phyloP scores from a whole-genome alignment of 441 rosid genomes.

The Populus tomentosa region DNA sequence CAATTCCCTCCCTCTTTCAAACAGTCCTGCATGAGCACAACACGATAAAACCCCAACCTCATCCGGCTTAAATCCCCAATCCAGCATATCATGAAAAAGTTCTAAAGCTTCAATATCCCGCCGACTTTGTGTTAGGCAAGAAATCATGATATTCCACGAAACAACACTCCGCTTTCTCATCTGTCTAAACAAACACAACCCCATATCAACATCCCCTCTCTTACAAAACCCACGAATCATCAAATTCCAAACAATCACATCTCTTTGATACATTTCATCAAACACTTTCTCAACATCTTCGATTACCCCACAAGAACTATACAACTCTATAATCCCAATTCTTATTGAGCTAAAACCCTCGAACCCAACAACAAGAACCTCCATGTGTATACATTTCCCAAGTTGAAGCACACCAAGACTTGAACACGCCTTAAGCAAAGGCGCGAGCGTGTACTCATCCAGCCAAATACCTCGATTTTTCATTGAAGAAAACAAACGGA shows the following conservation, averaged over 20 bases:
- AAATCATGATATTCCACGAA: conserved; percentile 77
- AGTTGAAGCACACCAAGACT: too few species aligned
- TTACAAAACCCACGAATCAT: conserved; percentile 70
- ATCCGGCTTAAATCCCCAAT: conserved; percentile 54
- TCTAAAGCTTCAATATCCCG: conserved; percentile 58
- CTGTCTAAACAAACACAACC: conserved; percentile 43
- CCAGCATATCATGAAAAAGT: conserved; percentile 57
- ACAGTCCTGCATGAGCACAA: conserved; percentile 63
- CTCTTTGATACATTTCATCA: conserved; percentile 52
- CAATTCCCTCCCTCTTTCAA: conserved; percentile 23
- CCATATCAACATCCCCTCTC: conserved; percentile 53
- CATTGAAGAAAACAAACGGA: conserved; percentile 50
- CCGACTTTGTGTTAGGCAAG: conserved; percentile 54
- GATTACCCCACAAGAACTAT: too few species aligned
- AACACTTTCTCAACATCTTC: conserved; percentile 60
- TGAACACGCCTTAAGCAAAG: too few species aligned
- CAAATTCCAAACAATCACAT: conserved; percentile 69
- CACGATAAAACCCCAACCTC: conserved; percentile 64
- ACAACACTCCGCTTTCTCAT: conserved; percentile 64
- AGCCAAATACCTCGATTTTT: conserved; percentile 56
- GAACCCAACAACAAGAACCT: too few species aligned
- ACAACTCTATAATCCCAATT: too few species aligned
- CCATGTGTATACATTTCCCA: too few species aligned
- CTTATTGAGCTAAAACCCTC: too few species aligned
- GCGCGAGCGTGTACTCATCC: too few species aligned